A percentile compares a stretch with the other conserved stretches of the same genome.
These are phyloP conservation scores for Capsicum chinense DNA, from an alignment of 257 asterid genomes.

Conservation along the genomic window DNA sequence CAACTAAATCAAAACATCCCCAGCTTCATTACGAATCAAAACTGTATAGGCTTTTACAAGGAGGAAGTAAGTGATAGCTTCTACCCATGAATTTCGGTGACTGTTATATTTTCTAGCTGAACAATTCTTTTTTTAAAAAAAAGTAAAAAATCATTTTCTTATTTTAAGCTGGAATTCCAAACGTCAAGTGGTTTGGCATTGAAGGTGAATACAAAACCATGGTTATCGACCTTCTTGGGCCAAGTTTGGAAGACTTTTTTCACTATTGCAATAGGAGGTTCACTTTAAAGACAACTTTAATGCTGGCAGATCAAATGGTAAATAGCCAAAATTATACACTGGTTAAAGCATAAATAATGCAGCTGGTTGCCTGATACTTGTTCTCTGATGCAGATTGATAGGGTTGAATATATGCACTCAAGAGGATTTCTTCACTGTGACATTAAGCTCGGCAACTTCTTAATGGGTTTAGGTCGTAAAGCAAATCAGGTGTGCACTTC, in stretches of 20 bases:
- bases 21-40: constrained; percentile 91
- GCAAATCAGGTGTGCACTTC: constrained; percentile 76
- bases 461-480: constrained; percentile 89
- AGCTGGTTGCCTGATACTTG: constrained; percentile 26
- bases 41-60: constrained; percentile 84
- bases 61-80: constrained; percentile 72
- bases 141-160: constrained; percentile 31
- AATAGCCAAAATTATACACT: constrained; percentile 36
- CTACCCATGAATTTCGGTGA: not conserved
- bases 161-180: constrained; percentile 80
- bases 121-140: not conserved
- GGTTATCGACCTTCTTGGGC: constrained; percentile 92
- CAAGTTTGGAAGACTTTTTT: constrained; percentile 83
- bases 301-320: constrained; percentile 96
- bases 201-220: constrained; percentile 86
- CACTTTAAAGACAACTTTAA: constrained; percentile 84
- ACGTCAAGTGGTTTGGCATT: constrained; percentile 83
- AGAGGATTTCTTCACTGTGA: constrained; percentile 94
- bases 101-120: constrained; percentile 9
- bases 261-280: constrained; percentile 80
- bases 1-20: constrained; percentile 84
- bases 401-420: constrained; percentile 89
- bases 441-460: constrained; percentile 86
- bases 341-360: not conserved
- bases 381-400: constrained; percentile 54